Evolutionary conservation across 1,284 basidiomycete species (phyloP), one percentile per base, ranked within the genome.

Genomic region (Agaricales sp.): DNA sequence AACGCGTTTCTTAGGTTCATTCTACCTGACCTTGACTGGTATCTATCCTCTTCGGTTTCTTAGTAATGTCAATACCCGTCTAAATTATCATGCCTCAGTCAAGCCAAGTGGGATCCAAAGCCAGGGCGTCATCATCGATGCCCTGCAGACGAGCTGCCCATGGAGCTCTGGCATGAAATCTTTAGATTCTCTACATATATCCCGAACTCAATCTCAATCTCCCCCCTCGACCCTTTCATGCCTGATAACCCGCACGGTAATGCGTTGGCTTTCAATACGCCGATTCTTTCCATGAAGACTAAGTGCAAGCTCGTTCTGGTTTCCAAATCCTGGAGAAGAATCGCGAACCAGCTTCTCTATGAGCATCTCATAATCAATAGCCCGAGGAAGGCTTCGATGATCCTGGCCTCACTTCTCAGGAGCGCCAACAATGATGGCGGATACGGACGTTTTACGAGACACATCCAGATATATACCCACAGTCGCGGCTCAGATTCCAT

Each of bases 91-190:
- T 35, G 11, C n/a, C 30, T 35, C n/a, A 35, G 30, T 35, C 30
- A 35, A 35, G 30, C 8, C n/a, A 35, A n/a, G n/a, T 35, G 30
- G 30, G 30, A 35, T 8, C 30, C 30, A 11, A 35, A 35, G n/a
- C 30, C 30, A 35, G 30, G 30, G 8, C 30, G 30, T n/a, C 30
- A 35, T n/a, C 30, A 11, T n/a, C n/a, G 11, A 8, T 11, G 30
- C 30, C 30, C n/a, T n/a, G 8, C n/a, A 35, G 30, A 35, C n/a
- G 59, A 65, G 39, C 63, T 77, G 16, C 75, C 76, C 6, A 60
- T 66, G n/a, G 76, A 79, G 55, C 61, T 79, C 41, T 75, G 75
- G 71, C 61, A 75, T 11, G 75, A 77, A 54, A 75, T 79, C 48
- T 77, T 79, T 59, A 69, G 75, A 52, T 77, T 73, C 56, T 71